phyloP scores from a whole-genome alignment of 768 basidiomycete genomes.

The Austroboletus festivus region DNA sequence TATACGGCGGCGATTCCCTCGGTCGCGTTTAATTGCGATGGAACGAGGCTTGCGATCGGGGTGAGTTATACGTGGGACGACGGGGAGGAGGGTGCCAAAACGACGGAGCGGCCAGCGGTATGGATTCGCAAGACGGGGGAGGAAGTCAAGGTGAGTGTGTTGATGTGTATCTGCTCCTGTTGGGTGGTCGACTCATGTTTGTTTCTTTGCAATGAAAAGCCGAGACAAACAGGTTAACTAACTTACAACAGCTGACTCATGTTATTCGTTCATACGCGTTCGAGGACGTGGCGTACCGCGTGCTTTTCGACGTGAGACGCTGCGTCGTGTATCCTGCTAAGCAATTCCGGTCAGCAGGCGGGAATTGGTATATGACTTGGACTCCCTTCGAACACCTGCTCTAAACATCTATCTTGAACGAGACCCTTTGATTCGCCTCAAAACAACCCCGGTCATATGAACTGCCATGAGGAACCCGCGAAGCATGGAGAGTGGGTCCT shows the following conservation, averaged over 20 bases:
- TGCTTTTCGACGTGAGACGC: too few relatives aligned
- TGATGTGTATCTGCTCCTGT: neutral
- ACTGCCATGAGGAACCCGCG: too few relatives aligned
- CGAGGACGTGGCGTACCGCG: too few relatives aligned
- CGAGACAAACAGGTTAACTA: conserved; percentile 15
- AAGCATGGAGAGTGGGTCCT: too few relatives aligned
- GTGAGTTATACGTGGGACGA: conserved; percentile 91
- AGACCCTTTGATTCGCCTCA: too few relatives aligned
- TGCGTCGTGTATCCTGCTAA: neutral
- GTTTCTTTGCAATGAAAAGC: conserved; percentile 2
- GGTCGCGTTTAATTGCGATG: conserved; percentile 81
- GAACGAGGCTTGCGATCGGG: conserved; percentile 77
- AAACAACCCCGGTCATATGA: too few relatives aligned
- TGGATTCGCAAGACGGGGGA: conserved; percentile 66
- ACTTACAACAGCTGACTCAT: neutral
- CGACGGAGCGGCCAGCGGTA: conserved; percentile 58
- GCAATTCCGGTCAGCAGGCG: too few relatives aligned
- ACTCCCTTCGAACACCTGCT: too few relatives aligned
- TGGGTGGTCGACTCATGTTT: neutral
- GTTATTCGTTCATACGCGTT: too few relatives aligned
- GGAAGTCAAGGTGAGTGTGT: conserved; percentile 61
- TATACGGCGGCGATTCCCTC: conserved; percentile 73
- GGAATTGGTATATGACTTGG: too few relatives aligned
- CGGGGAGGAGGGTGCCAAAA: conserved; percentile 68
- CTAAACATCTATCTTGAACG: too few relatives aligned